Base-by-base conservation (phyloP, 2,329 filamentous ascomycete species). In the Xenoacremonium recifei region DNA sequence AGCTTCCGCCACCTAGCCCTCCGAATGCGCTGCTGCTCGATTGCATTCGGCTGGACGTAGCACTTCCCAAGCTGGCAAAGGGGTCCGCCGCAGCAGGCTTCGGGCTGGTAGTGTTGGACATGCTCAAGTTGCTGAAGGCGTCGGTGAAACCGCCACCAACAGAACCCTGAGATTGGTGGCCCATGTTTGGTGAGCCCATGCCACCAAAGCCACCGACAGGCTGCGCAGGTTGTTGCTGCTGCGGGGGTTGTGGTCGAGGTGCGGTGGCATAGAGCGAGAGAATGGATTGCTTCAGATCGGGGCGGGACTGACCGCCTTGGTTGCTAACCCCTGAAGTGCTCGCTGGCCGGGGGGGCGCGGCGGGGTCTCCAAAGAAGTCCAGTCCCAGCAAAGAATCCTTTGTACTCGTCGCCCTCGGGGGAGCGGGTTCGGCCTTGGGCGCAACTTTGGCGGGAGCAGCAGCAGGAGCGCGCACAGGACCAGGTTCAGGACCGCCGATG, bases 241-340 rank as follows among this genome's bases (percentile, higher is more conserved):
- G 68, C 41, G 67, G 72, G 19, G 80, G 73, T 54, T 87, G 85
- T n/a, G 88, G 82, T 60, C 89, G 87, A 2, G 90, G 87, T 5
- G 82, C 81, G 6, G 89, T 87, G 10, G 91, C 89, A 62, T 99
- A 99, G 13, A 99, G 77, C 6, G 93, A 99, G 36, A 99, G 71
- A 47, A 99, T 99, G 3, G 92, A 97, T 66, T 96, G 92, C 69
- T 99, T 99, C 46, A 99, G 73, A 62, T 99, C 93, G 3, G 92
- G 91, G 48, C 93, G 79, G 34, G 90, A 95, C 55, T 87, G 84
- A 11, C 77, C 76, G 15, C 73, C 73, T 3, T 76, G 63, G 5
- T 77, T 75, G 34, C 79, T 70, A 11, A 83, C 79, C 15, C 84
- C 82, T 4, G 84, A 79, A 16, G 89, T 89, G 68, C 89, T 96